These are phyloP conservation scores for Erythrobasidium yunnanense DNA, from an alignment of 768 basidiomycete genomes.

Conservation along the genomic window DNA sequence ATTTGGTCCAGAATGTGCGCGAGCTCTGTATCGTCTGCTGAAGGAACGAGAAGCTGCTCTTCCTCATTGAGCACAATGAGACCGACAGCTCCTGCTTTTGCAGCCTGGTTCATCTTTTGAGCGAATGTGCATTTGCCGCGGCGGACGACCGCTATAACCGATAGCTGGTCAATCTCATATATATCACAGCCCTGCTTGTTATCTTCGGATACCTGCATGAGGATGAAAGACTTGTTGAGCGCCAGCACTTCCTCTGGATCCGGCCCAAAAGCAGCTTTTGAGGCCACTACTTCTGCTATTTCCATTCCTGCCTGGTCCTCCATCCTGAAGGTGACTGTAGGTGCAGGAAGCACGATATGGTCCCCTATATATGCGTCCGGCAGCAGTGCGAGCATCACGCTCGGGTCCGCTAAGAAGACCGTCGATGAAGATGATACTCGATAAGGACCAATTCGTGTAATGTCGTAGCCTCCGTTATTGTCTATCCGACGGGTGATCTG, in stretches of 20 bases:
- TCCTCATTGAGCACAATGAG: conserved; percentile 57
- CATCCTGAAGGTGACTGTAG: too few relatives aligned
- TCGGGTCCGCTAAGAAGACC: conserved; percentile 30
- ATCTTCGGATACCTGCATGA: neutral
- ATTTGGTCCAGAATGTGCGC: conserved; percentile 24
- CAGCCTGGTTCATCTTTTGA: conserved; percentile 64
- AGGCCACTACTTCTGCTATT: neutral
- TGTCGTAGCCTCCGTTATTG: conserved; percentile 27
- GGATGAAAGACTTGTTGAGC: neutral
- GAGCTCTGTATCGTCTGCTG: conserved; percentile 29
- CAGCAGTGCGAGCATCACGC: conserved; percentile 27
- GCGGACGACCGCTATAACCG: conserved; percentile 42
- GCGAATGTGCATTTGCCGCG: conserved; percentile 82
- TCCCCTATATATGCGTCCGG: neutral
- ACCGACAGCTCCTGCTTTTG: conserved; percentile 60
- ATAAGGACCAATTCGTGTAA: conserved; percentile 29
- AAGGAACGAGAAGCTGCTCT: conserved; percentile 28
- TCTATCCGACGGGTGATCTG: conserved; percentile 19
- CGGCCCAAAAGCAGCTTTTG: conserved; percentile 23
- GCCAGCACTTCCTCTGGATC: neutral
- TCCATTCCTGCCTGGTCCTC: too few relatives aligned
- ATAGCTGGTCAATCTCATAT: neutral
- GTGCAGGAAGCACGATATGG: conserved; percentile 2
- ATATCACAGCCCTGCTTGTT: neutral
- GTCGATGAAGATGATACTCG: conserved; percentile 9